These are phyloP conservation scores for Perkinsus chesapeaki DNA, from an alignment of 169 alveolate genomes.

Conservation along the genomic window DNA sequence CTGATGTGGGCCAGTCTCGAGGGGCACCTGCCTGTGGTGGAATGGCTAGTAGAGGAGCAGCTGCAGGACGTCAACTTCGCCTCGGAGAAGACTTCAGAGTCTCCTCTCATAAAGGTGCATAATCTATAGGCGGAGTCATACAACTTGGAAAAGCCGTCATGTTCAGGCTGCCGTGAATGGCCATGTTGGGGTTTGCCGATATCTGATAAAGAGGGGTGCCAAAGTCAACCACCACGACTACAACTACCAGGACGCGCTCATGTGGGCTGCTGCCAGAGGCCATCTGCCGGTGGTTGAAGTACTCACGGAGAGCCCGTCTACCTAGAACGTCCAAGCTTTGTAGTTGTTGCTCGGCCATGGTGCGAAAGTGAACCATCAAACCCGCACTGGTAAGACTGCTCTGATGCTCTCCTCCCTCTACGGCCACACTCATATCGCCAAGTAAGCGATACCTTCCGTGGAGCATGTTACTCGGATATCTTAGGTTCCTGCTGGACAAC, in stretches of 20 bases:
- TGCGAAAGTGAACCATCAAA: not conserved
- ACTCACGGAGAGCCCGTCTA: not conserved
- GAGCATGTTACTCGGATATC: not conserved
- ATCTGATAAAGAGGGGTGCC: not conserved
- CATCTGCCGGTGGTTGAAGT: not conserved
- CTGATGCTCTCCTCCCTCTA: slow-evolving; percentile 1
- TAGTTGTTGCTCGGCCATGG: not conserved
- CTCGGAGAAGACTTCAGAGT: not conserved
- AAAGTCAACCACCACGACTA: slow-evolving; percentile 14
- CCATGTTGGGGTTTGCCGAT: not conserved
- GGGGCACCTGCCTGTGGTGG: slow-evolving; percentile 4
- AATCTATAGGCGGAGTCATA: not conserved
- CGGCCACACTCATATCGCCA: not conserved
- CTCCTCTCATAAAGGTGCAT: not conserved
- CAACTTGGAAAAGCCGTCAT: not conserved
- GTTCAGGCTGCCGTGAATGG: not conserved
- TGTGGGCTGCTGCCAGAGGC: slow-evolving; percentile 14
- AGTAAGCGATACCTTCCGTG: not conserved
- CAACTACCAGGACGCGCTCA: slow-evolving; percentile 5
- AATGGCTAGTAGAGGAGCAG: not conserved
- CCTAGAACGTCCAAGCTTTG: not conserved
- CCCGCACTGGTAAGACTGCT: slow-evolving; percentile 5
- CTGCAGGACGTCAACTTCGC: not conserved
- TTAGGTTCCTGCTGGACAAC: not conserved
- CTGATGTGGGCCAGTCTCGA: slow-evolving; percentile 11